Percentiles rank a stretch among this genome's conserved stretches.
Evolutionary conservation across 805 yeast genomes (phyloP).

Genomic region (Grigorovia yakushimaensis): DNA sequence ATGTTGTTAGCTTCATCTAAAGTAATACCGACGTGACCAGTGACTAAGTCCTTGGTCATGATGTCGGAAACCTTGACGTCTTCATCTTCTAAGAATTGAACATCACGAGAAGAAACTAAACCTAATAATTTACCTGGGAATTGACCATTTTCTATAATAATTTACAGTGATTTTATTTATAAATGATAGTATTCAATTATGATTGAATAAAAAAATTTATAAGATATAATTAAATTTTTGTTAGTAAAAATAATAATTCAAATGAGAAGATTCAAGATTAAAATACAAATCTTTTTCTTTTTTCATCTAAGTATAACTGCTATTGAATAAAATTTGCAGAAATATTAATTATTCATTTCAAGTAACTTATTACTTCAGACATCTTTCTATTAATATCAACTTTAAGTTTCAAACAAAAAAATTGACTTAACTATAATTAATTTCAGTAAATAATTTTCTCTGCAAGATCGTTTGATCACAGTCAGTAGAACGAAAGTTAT

Average conservation of each 20-base stretch:
- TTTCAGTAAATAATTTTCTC: slow-evolving; percentile 47
- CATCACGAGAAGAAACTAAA: slow-evolving; percentile 93
- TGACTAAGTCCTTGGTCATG: slow-evolving; percentile 84
- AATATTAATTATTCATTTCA: no score
- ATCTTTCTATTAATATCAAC: no score
- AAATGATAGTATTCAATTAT: background rate
- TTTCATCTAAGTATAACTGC: background rate
- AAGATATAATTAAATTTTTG: background rate
- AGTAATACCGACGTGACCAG: slow-evolving; percentile 74
- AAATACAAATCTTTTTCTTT: background rate
- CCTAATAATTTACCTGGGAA: slow-evolving; percentile 87
- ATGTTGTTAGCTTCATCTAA: slow-evolving; percentile 83
- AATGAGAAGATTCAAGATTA: background rate
- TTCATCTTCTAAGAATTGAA: slow-evolving; percentile 82
- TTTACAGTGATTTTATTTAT: background rate
- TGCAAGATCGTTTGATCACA: slow-evolving; percentile 94
- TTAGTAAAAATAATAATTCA: slow-evolving; percentile 6
- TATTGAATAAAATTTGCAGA: background rate
- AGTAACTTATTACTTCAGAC: no score
- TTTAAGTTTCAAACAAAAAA: background rate
- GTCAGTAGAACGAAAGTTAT: slow-evolving; percentile 99
- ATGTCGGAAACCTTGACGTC: slow-evolving; percentile 55
- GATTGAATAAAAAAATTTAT: background rate
- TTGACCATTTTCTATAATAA: slow-evolving; percentile 61
- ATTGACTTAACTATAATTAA: background rate